phyloP scores from a whole-genome alignment of 164 flowering plant species.

The Nelumbo lutea region DNA sequence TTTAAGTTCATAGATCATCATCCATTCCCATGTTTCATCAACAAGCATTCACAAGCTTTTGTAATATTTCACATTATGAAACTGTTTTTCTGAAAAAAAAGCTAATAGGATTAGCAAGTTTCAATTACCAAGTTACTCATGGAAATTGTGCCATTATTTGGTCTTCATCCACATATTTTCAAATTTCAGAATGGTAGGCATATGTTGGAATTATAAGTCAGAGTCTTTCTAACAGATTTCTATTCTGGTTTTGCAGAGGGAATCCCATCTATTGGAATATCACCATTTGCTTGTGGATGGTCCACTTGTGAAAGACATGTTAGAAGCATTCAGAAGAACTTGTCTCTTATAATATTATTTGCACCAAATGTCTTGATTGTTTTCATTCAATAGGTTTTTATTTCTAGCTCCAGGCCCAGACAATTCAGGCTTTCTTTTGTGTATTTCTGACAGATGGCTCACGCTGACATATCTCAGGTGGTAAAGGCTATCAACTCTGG shows the following conservation, averaged over 20 bases:
- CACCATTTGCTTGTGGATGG: conserved; percentile 99
- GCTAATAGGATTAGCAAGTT: background rate
- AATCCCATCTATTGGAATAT: conserved; percentile 87
- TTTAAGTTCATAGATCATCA: too few species aligned
- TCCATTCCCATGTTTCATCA: too few species aligned
- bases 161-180: background rate
- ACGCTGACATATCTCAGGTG: conserved; percentile 58
- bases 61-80: too few species aligned
- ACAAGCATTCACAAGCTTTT: too few species aligned
- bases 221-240: conserved; percentile 10
- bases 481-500: conserved; percentile 62
- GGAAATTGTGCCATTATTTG: background rate
- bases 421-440: conserved; percentile 2
- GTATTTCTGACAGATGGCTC: conserved; percentile 44
- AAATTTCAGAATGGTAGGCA: background rate
- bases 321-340: conserved; percentile 24
- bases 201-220: background rate
- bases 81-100: too few species aligned
- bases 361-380: background rate
- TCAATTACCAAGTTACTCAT: background rate
- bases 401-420: background rate
- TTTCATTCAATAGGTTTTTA: background rate
- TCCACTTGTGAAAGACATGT: conserved; percentile 78
- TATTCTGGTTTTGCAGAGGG: conserved; percentile 61
- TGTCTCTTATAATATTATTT: conserved; percentile 12